Evolutionary conservation across 495 filamentous ascomycete species (phyloP).

Genomic region (Talaromyces liani): DNA sequence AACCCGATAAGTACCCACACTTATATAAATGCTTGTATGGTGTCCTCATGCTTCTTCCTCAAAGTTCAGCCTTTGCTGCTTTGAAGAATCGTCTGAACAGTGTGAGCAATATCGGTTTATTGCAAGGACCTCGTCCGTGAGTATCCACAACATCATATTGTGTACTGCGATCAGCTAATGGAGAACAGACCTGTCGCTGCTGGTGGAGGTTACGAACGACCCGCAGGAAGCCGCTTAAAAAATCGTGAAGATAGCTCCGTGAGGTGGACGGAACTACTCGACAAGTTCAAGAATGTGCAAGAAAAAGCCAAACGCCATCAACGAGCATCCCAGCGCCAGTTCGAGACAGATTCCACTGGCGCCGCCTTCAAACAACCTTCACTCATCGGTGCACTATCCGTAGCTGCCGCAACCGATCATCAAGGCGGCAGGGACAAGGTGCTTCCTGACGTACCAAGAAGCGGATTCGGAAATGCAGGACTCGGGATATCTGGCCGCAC

Average conservation of each 20-base stretch:
- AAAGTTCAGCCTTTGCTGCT: constrained; percentile 93
- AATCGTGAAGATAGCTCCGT: constrained; percentile 76
- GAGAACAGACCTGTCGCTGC: neutral
- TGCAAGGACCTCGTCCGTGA: constrained; percentile 82
- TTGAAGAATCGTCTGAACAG: constrained; percentile 95
- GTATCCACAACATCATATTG: constrained; percentile 24
- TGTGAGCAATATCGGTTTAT: constrained; percentile 92
- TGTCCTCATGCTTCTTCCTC: constrained; percentile 93
- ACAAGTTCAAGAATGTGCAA: constrained; percentile 88
- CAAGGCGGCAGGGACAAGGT: constrained; percentile 33
- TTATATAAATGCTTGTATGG: constrained; percentile 98
- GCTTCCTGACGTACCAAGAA: constrained; percentile 34
- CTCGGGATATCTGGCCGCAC: constrained; percentile 32
- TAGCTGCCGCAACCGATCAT: constrained; percentile 19
- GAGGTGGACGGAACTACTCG: constrained; percentile 89
- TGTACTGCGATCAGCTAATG: constrained; percentile 7
- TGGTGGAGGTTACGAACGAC: constrained; percentile 49
- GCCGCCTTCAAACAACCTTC: constrained; percentile 17
- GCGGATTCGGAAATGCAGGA: constrained; percentile 26
- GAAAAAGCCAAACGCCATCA: constrained; percentile 61
- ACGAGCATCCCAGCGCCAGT: constrained; percentile 27
- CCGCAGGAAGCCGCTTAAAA: constrained; percentile 64
- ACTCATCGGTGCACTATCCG: constrained; percentile 26
- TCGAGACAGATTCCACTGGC: constrained; percentile 20
- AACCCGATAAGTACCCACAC: constrained; percentile 92